A percentile compares a stretch with the other conserved stretches of the same genome.
Conservation (phyloP, 371 early-diverging fungal species). For the Mucor velutinosus region DNA sequence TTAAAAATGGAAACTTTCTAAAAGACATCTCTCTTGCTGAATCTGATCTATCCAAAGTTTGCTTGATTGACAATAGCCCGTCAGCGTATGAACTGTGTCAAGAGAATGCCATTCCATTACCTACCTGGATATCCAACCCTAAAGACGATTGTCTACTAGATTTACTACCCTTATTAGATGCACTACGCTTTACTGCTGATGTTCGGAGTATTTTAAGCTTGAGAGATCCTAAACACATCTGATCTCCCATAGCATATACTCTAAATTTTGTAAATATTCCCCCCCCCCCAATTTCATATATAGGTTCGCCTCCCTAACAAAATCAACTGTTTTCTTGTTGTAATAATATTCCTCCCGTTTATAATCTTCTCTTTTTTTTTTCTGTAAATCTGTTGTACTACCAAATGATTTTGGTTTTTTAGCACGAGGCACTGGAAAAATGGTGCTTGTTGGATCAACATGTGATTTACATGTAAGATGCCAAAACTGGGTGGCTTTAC, state of each 20-base stretch:
- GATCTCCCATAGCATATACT: not conserved
- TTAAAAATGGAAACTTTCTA: constrained; percentile 74
- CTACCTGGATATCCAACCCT: constrained; percentile 78
- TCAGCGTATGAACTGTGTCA: constrained; percentile 81
- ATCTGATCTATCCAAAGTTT: constrained; percentile 83
- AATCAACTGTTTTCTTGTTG: not conserved
- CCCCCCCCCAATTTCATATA: not conserved
- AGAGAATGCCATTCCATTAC: constrained; percentile 86
- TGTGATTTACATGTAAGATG: not conserved
- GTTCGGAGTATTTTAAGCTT: constrained; percentile 65
- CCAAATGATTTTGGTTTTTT: not conserved
- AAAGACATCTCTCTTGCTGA: constrained; percentile 87
- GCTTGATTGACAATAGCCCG: constrained; percentile 89
- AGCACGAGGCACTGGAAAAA: not conserved
- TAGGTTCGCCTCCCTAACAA: not conserved
- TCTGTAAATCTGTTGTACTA: not conserved
- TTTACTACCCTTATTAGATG: constrained; percentile 82
- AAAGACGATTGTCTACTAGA: constrained; percentile 84
- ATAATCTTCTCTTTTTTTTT: not conserved
- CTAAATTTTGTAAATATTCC: not conserved
- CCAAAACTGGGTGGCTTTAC: not conserved
- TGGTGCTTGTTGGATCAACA: not conserved
- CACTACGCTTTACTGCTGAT: constrained; percentile 81
- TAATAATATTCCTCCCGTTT: not conserved
- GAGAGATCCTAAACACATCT: not conserved